Evolutionary conservation across 192 early-diverging fungal species (phyloP).

Genomic region (Coemansia sp.): DNA sequence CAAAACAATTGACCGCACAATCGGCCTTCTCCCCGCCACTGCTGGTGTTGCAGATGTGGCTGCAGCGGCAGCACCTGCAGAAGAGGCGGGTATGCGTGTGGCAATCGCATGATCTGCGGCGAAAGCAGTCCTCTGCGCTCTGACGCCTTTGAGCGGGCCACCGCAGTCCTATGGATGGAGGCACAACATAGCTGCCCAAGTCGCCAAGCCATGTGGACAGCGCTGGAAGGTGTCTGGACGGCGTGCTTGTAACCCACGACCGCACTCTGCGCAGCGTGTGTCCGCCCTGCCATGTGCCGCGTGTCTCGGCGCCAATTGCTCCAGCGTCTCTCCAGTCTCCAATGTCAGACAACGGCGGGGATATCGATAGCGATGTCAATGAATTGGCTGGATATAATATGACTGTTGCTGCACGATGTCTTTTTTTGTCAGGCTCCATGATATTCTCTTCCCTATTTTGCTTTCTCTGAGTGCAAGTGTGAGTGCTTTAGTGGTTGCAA

Average conservation of each 20-base stretch:
- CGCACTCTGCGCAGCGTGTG: conserved; percentile 29
- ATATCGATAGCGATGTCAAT: conserved; percentile 7
- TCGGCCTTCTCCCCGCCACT: neutral
- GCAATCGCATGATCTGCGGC: neutral
- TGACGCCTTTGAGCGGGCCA: neutral
- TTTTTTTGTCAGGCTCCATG: neutral
- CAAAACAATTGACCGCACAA: neutral
- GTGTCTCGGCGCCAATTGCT: neutral
- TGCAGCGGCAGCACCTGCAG: conserved; percentile 1
- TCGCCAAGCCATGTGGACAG: conserved; percentile 26
- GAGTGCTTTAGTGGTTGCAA: too few species aligned
- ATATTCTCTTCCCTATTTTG: neutral
- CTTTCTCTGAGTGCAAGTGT: too few species aligned
- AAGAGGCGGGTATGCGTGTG: neutral
- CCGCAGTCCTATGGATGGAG: neutral
- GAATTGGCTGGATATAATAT: neutral
- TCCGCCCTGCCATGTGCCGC: conserved; percentile 13
- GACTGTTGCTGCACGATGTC: neutral
- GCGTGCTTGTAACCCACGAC: conserved; percentile 36
- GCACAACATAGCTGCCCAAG: conserved; percentile 15
- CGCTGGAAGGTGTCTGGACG: conserved; percentile 13
- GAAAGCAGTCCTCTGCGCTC: neutral
- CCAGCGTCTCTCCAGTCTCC: conserved; percentile 21
- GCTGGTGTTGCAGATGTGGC: neutral
- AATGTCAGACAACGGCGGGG: conserved; percentile 25